Percentiles rank a stretch among this genome's conserved stretches.
These are phyloP conservation scores for Phytophthora nicotianae DNA, from an alignment of 352 stramenopile genomes.

Conservation along the genomic window DNA sequence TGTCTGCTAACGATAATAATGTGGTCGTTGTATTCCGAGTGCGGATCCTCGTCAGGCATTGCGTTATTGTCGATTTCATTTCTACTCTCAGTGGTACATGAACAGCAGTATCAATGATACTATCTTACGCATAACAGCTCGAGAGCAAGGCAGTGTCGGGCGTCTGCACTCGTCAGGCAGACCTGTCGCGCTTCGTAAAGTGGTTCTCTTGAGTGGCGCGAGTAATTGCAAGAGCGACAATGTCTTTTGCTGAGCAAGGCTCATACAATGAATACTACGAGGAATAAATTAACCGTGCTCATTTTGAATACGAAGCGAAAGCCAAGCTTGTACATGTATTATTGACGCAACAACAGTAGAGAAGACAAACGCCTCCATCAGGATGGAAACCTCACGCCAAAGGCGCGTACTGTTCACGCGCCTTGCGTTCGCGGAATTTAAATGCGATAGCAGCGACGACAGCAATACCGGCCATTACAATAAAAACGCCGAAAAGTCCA, in stretches of 20 bases:
- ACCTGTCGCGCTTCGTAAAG: slow-evolving; percentile 4
- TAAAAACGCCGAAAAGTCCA: slow-evolving; percentile 3
- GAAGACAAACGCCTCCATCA: too few species aligned
- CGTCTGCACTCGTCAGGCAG: too few species aligned
- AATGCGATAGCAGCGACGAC: slow-evolving; percentile 5
- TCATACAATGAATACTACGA: slow-evolving; percentile 8
- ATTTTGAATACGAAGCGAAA: too few species aligned
- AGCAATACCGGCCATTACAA: slow-evolving; percentile 5
- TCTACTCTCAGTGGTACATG: too few species aligned
- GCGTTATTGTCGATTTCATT: too few species aligned
- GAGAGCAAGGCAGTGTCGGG: too few species aligned
- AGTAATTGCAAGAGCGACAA: slow-evolving; percentile 8
- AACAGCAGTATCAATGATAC: too few species aligned
- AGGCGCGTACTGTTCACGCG: slow-evolving; percentile 13
- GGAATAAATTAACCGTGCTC: too few species aligned
- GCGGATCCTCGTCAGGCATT: too few species aligned
- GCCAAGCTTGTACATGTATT: neutral
- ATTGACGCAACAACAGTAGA: neutral
- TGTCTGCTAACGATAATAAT: too few species aligned
- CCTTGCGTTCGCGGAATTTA: slow-evolving; percentile 9
- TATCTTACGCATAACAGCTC: too few species aligned
- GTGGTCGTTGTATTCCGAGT: too few species aligned
- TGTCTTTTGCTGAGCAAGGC: neutral
- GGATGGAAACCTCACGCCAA: slow-evolving; percentile 10
- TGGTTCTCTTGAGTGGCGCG: slow-evolving; percentile 3